Percentiles rank a stretch among this genome's conserved stretches.
Evolutionary conservation across 129 eudicot species (phyloP).

Genomic region (Helianthus tuberosus): DNA sequence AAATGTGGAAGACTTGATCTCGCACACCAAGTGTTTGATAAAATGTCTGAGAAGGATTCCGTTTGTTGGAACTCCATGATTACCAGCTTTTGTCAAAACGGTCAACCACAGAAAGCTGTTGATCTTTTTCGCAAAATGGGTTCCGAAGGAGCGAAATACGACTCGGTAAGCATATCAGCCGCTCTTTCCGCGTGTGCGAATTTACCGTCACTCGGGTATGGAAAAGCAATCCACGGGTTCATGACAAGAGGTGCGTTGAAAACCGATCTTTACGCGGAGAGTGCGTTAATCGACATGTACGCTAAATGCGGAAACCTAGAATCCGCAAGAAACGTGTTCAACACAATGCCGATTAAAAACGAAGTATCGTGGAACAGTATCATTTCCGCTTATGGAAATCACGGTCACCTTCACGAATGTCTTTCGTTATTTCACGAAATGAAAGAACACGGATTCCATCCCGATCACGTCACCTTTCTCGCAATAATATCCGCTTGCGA

Average conservation of each 20-base stretch:
- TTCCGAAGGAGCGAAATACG: slow-evolving; percentile 45
- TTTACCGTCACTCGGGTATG: slow-evolving; percentile 53
- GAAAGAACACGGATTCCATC: slow-evolving; percentile 50
- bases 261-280: slow-evolving; percentile 58
- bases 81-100: slow-evolving; percentile 69
- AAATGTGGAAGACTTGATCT: slow-evolving; percentile 76
- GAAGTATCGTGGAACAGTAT: slow-evolving; percentile 95
- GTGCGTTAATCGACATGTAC: slow-evolving; percentile 72
- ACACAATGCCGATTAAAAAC: slow-evolving; percentile 53
- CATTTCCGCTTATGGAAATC: slow-evolving; percentile 76
- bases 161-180: slow-evolving; percentile 66
- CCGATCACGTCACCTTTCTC: slow-evolving; percentile 80
- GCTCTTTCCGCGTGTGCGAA: slow-evolving; percentile 77
- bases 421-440: slow-evolving; percentile 54
- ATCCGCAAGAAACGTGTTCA: slow-evolving; percentile 54
- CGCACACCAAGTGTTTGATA: slow-evolving; percentile 51
- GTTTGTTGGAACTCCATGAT: slow-evolving; percentile 85
- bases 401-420: slow-evolving; percentile 57
- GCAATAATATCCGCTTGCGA: slow-evolving; percentile 82
- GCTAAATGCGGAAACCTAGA: slow-evolving; percentile 72
- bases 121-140: slow-evolving; percentile 68
- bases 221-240: slow-evolving; percentile 80
- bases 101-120: slow-evolving; percentile 64
- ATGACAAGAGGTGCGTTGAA: slow-evolving; percentile 52
- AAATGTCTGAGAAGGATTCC: slow-evolving; percentile 58